Evolutionary conservation across 345 rosid genomes (phyloP), one percentile per base, ranked within the genome.

Genomic region (Moringa oleifera): DNA sequence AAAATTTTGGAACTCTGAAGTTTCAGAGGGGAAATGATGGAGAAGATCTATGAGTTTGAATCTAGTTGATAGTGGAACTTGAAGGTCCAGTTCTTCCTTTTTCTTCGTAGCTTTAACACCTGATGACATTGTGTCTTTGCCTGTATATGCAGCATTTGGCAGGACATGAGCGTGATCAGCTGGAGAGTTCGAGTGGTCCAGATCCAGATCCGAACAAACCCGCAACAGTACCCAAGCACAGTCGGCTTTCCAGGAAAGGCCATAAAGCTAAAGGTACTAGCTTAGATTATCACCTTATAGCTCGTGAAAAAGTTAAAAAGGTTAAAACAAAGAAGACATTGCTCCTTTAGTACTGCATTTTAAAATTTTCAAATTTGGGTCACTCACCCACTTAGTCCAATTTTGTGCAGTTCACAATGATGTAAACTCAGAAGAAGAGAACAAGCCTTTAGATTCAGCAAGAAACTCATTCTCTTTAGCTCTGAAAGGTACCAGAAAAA

Each of bases 401-500:
- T 65, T 60, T 53, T 57, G 69, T 25, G 75, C 82, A 76, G 93
- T 72, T 73, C 80, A 71, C 78, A 77, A 45, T 47, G 79, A 62
- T 25, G 71, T 73, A 9, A 67, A 53, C 12, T 28, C 62, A 52
- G 87, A 83, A 47, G 89, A 80, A 62, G 85, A 79, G 50, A 71
- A 25, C 57, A 81, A 74, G 51, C 76, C 75, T 21, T 57, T 71
- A 45, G 92, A 83, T 73, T 88, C 97, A 37, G 95, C 92, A 7
- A 86, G 97, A 64, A 90, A 77, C 75, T 90, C 97, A 25, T 90
- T 90, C 70, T 88, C 97, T 76, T 75, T 82, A 52, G 91, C 96
- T 64, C 81, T 88, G 65, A 82, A 84, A 90, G 99, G 99, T 90
- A 45, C 24, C 25, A 23, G 12, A 41, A 41, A 11, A 18, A 55